These are phyloP conservation scores for Scutellaria minor DNA, from an alignment of 257 asterid species.

Conservation along the genomic window DNA sequence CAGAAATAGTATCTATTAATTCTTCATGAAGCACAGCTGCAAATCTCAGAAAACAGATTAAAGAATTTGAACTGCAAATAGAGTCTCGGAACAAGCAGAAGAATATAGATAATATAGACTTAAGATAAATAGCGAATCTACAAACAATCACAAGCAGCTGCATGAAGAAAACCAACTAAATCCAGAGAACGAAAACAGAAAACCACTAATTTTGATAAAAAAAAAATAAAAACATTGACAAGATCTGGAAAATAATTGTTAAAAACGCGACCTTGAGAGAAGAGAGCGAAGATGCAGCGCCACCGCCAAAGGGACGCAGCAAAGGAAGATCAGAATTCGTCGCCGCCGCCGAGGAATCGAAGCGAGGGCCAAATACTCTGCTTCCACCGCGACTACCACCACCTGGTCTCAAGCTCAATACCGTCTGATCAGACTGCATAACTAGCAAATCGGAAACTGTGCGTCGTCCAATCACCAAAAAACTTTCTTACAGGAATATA, in stretches of 20 bases:
- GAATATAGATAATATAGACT: neutral
- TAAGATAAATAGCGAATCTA: neutral
- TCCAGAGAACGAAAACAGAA: neutral
- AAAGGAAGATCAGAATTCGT: conserved; percentile 53
- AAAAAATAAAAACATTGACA: neutral
- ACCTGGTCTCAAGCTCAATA: conserved; percentile 75
- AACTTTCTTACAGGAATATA: conserved; percentile 18
- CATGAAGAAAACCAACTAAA: conserved; percentile 18
- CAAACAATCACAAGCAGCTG: conserved; percentile 13
- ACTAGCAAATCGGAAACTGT: conserved; percentile 46
- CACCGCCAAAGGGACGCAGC: conserved; percentile 61
- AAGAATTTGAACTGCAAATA: neutral
- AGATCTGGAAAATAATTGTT: conserved; percentile 43
- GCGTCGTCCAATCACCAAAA: conserved; percentile 41
- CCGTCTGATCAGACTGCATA: conserved; percentile 75
- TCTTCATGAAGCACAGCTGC: neutral
- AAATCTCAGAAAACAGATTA: conserved; percentile 16
- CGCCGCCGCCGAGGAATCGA: conserved; percentile 49
- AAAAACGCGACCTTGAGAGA: conserved; percentile 50
- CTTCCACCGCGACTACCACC: conserved; percentile 69
- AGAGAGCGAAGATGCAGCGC: conserved; percentile 44
- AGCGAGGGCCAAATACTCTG: conserved; percentile 60
- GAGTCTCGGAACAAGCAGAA: neutral
- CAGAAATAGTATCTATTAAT: neutral
- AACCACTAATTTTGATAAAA: neutral